Evolutionary conservation across 2,329 filamentous ascomycete species (phyloP), one percentile per base, ranked within the genome.

Genomic region (Corinectria fuckeliana): DNA sequence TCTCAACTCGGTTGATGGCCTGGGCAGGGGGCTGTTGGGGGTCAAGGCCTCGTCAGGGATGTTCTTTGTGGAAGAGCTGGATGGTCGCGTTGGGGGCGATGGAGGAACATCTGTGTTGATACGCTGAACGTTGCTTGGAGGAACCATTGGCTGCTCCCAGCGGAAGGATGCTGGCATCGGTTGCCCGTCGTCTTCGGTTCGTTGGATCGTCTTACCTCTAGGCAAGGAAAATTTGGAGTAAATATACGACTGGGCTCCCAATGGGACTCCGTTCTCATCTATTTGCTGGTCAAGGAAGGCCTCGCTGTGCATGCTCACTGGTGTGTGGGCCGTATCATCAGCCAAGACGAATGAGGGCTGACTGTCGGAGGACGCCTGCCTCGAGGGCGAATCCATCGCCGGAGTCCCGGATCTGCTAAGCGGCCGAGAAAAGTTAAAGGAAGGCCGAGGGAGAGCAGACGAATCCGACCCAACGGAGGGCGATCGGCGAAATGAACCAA

Each of bases 351-450:
- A 84, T 4, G 87, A 88, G 0, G 84, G 83, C 61, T 90, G 88
- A 69, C 87, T 90, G 68, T 91, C 88, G 5, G 83, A 86, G 18
- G 88, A 90, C 7, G 85, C 80, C 71, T 90, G 87, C 32, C 87
- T 81, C 9, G 82, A 81, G 47, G 87, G 86, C 41, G 78, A 74
- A n/a, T 89, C 85, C 66, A 83, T 78, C 42, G 71, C 77, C 14
- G 86, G 85, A 11, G 84, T 88, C 61, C 87, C 87, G 60, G 88
- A 85, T 71, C 89, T 84, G 75, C 94, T 97, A 61, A 96, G 78
- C 0, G 95, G 95, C 41, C 95, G 86, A 1, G 95, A 98, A 75
- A 98, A 98, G 76, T 99, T 98, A 77, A 96, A 94, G 0, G 91
- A 87, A 1, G 92, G 91, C 14, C 89, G 85, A 11, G 89, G 87